A percentile compares a stretch with the other conserved stretches of the same genome.
Evolutionary conservation across 2,329 filamentous ascomycete genomes (phyloP).

Genomic region (Penicillium sp.): DNA sequence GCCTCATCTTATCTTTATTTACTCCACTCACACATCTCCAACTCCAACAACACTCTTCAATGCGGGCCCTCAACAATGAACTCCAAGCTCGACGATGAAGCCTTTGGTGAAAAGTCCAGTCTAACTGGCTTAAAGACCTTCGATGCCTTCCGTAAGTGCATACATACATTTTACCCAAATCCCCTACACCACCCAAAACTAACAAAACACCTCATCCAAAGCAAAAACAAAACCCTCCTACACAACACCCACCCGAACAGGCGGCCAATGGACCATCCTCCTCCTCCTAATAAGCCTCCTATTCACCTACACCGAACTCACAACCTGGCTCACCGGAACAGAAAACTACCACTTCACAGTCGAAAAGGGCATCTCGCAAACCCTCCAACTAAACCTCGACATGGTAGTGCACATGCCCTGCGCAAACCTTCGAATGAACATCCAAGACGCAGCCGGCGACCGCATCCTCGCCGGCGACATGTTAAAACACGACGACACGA

Average conservation of each 20-base stretch:
- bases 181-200: not conserved
- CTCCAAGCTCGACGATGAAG: constrained; percentile 72
- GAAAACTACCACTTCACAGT: constrained; percentile 90
- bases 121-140: constrained; percentile 69
- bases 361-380: constrained; percentile 82
- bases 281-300: constrained; percentile 71
- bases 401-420: constrained; percentile 88
- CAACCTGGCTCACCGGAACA: constrained; percentile 76
- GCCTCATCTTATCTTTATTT: constrained; percentile 28
- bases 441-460: constrained; percentile 92
- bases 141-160: constrained; percentile 93
- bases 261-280: constrained; percentile 88
- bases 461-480: constrained; percentile 76
- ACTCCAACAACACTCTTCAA: constrained; percentile 26
- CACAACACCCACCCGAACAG: constrained; percentile 74
- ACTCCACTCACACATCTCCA: constrained; percentile 21
- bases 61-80: constrained; percentile 54
- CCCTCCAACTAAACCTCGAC: constrained; percentile 92
- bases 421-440: constrained; percentile 85
- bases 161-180: not conserved
- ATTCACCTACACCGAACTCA: constrained; percentile 73
- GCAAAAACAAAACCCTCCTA: constrained; percentile 96
- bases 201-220: not conserved
- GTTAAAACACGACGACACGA: constrained; percentile 71
- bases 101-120: constrained; percentile 69